phyloP scores from a whole-genome alignment of 2,329 filamentous ascomycete genomes.

The Talaromyces sp. region DNA sequence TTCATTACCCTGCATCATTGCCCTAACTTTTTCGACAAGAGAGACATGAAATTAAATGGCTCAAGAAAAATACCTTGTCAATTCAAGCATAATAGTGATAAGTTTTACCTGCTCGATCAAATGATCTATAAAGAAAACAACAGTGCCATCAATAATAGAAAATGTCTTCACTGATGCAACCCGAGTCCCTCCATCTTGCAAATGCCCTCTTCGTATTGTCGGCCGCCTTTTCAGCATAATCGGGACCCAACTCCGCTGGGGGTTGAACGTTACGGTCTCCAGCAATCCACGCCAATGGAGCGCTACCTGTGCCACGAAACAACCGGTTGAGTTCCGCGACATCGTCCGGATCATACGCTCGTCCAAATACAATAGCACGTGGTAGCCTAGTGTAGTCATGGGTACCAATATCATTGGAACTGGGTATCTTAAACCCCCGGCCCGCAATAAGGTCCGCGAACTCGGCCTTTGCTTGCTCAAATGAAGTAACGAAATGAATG shows the following conservation, averaged over 20 bases:
- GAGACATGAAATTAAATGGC: too few species aligned
- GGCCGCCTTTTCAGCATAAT: slow-evolving; percentile 16
- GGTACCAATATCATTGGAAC: slow-evolving; percentile 19
- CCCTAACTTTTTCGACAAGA: too few species aligned
- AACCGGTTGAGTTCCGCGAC: slow-evolving; percentile 9
- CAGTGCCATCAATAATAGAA: not conserved
- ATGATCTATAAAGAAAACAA: not conserved
- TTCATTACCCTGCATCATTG: too few species aligned
- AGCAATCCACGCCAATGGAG: slow-evolving; percentile 1
- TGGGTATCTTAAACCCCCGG: slow-evolving; percentile 15
- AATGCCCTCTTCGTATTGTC: slow-evolving; percentile 14
- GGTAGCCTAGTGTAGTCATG: slow-evolving; percentile 19
- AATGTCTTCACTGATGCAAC: slow-evolving; percentile 13
- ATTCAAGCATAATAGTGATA: too few species aligned
- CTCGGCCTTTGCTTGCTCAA: not conserved
- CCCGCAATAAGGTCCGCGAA: slow-evolving; percentile 12
- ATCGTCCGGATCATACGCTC: slow-evolving; percentile 15
- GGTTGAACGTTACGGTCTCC: slow-evolving; percentile 5
- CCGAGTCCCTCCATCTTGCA: slow-evolving; percentile 14
- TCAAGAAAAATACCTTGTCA: too few species aligned
- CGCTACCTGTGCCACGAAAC: not conserved
- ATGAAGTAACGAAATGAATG: not conserved
- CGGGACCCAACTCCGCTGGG: slow-evolving; percentile 11
- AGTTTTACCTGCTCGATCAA: too few species aligned
- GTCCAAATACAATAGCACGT: slow-evolving; percentile 24